Base-by-base conservation (phyloP, 345 rosid species). In the Raphanus sativus region DNA sequence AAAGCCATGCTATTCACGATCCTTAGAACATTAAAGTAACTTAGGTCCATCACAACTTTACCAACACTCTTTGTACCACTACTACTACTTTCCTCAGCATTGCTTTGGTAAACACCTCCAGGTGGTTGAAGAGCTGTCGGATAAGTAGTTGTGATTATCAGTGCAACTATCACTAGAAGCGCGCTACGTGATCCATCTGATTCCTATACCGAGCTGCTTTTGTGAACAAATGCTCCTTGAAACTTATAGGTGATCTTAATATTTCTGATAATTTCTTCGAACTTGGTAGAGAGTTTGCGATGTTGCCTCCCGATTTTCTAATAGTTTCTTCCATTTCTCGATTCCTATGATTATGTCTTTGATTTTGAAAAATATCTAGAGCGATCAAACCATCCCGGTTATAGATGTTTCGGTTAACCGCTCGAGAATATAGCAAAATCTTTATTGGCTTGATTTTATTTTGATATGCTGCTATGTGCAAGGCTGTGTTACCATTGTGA, bases 111-210 rank as follows among this genome's bases (percentile, higher is more conserved):
- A 29, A 82, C 71, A 21, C 81, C 85, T 6, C 77, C 82, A 32
- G 77, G 69, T 21, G 86, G 84, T 38, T 67, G 69, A 21, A 85
- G 69, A 7, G 79, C 62, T 2, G 83, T 74, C 36, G 68, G 77
- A 34, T 63, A 83, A 4, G 85, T 77, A 4, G 84, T 65, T 5
- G 83, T 75, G 13, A 81, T 79, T 29, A 80, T 83, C 36, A 83
- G 8, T 6, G 82, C 70, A 3, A 64, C 65, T 48, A 80, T 82
- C 61, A 83, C 83, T n/a, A 83, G 62, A 48, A 85, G 67, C 0
- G 73, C 65, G 8, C 58, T 77, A 1, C 82, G 40, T 26, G 45
- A 56, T 24, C 75, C 77, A 6, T 75, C 28, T 71, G 25, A 38
- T 33, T 50, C 63, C 55, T 75, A n/a, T 24, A 60, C 17, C 77